Evolutionary conservation across 2,329 filamentous ascomycete species (phyloP).

Genomic region (Emergomyces orientalis): DNA sequence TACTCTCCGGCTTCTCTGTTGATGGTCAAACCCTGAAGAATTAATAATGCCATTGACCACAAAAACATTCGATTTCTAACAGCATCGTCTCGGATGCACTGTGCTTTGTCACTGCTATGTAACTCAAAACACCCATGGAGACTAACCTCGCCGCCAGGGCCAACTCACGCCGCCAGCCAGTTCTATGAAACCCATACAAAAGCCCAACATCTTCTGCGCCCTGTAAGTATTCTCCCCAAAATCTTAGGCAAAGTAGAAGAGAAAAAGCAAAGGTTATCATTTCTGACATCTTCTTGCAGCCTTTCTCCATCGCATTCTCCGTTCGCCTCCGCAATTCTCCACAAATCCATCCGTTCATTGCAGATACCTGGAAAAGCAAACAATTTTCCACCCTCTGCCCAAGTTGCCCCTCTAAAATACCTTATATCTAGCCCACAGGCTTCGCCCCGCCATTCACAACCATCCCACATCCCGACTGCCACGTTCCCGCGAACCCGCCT

Average conservation of each 20-base stretch:
- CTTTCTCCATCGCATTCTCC: not conserved
- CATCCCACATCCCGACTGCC: not conserved
- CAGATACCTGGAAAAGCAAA: not conserved
- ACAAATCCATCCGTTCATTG: constrained; percentile 1
- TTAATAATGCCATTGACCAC: not conserved
- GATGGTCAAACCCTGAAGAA: not conserved
- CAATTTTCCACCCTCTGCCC: not conserved
- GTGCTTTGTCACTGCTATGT: not conserved
- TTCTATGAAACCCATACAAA: not conserved
- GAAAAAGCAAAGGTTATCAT: not conserved
- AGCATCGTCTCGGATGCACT: not conserved
- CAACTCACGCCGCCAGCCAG: not conserved
- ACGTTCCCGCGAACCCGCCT: not conserved
- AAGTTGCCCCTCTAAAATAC: not conserved
- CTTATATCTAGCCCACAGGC: not conserved
- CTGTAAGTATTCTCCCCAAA: not conserved
- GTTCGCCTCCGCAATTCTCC: constrained; percentile 5
- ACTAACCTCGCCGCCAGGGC: not conserved
- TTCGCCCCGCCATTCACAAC: not conserved
- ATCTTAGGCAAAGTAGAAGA: not conserved
- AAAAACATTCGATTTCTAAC: not conserved
- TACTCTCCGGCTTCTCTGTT: too few species aligned
- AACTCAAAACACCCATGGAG: not conserved
- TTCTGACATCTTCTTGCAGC: not conserved
- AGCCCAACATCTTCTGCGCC: not conserved